These are phyloP conservation scores for Kwoniella heveanensis DNA, from an alignment of 768 basidiomycete species.

Conservation along the genomic window DNA sequence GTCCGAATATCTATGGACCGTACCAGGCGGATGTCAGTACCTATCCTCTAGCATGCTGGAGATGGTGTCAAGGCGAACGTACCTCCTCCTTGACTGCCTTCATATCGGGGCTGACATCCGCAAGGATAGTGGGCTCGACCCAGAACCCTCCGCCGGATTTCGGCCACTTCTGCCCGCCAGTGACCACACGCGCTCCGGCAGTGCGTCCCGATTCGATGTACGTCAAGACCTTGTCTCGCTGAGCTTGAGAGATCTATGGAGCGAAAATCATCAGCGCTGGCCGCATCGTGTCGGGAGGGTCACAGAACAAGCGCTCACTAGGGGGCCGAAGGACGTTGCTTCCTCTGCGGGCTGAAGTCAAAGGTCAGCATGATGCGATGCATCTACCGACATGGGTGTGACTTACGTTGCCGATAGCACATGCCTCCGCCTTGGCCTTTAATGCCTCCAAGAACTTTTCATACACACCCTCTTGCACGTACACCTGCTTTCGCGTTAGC, in stretches of 20 bases:
- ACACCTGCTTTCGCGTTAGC: background rate
- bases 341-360: constrained; percentile 44
- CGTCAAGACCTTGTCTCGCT: constrained; percentile 61
- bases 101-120: constrained; percentile 68
- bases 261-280: background rate
- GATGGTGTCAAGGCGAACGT: constrained; percentile 66
- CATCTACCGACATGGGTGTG: background rate
- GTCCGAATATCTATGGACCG: constrained; percentile 79
- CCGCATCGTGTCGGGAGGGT: background rate
- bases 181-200: constrained; percentile 69
- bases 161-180: constrained; percentile 67
- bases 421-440: constrained; percentile 37
- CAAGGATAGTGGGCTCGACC: constrained; percentile 82
- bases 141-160: constrained; percentile 70
- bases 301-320: constrained; percentile 19
- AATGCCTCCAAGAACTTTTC: constrained; percentile 66
- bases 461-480: constrained; percentile 73
- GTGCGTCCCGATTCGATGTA: constrained; percentile 76
- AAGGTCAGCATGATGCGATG: background rate
- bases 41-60: constrained; percentile 58
- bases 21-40: background rate
- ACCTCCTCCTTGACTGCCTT: constrained; percentile 62
- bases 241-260: constrained; percentile 40
- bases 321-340: constrained; percentile 49
- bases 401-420: constrained; percentile 46